Evolutionary conservation across 805 yeast species (phyloP), one percentile per base, ranked within the genome.

Genomic region (Kodamaea restingae): DNA sequence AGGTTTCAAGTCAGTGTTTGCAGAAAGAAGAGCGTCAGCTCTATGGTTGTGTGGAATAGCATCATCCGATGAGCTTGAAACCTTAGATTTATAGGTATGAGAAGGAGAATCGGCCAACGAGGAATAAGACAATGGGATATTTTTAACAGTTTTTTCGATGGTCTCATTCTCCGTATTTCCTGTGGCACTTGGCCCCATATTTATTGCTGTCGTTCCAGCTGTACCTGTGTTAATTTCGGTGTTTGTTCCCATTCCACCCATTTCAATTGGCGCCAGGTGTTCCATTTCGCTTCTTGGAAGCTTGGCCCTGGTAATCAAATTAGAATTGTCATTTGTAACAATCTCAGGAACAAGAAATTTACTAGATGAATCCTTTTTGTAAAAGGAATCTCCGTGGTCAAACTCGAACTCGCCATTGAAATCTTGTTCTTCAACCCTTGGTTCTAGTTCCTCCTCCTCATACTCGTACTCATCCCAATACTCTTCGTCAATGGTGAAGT

Each of bases 401-500:
- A 50, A 51, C 3, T 48, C 50, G 9, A 35, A 35, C 14, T 43
- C 52, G 11, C 40, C 49, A 12, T 46, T 47, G 31, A 21, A 12
- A 10, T 30, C 27, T 34, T 31, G 50, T 26, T 59, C 65, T 31
- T 34, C 33, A 35, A 31, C 50, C 26, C 58, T 65, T 22, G 15
- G 28, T 31, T 39, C 41, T 18, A 28, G 41, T 34, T 52, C 55
- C 10, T 53, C 59, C 21, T 55, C 60, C 25, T 59, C 67, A 22
- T 51, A 52, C 10, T 48, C 57, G 14, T 42, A 51, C 14, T 51
- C 54, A 6, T 50, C 50, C 63, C 65, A 63, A 39, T 63, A 64
- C 46, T 68, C 74, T 49, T 87, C 95, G 61, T 90, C 96, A 44
- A 86, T 76, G 7, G 96, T 87, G 62, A 90, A 81, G 47, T 72